Evolutionary conservation across 805 yeast genomes (phyloP).

Genomic region (Candida alai): DNA sequence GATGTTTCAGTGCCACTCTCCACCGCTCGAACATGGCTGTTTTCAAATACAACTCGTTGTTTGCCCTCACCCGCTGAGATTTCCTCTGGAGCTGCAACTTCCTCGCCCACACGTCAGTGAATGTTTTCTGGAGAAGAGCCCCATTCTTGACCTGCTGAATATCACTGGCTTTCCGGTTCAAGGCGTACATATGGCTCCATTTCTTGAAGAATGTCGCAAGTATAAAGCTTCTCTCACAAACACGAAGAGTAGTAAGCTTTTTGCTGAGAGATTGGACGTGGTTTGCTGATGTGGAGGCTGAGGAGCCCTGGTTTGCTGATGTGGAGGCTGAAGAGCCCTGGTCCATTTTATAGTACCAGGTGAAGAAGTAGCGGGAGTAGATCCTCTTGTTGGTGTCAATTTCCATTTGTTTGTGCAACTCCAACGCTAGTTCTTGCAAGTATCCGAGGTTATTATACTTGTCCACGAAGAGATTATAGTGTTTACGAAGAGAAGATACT

Average conservation of each 20-base stretch:
- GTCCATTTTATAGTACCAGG: slow-evolving; percentile 12
- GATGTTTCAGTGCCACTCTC: slow-evolving; percentile 10
- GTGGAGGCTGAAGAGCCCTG: neutral
- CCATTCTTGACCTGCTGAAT: slow-evolving; percentile 7
- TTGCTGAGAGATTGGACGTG: slow-evolving; percentile 3
- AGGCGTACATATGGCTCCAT: slow-evolving; percentile 13
- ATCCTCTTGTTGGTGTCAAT: neutral
- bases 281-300: neutral
- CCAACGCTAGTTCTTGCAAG: neutral
- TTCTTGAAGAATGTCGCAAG: slow-evolving; percentile 11
- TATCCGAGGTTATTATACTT: neutral
- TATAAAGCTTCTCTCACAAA: slow-evolving; percentile 14
- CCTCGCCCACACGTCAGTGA: slow-evolving; percentile 15
- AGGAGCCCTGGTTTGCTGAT: neutral
- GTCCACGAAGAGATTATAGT: neutral
- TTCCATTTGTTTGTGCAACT: neutral
- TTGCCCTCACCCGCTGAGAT: slow-evolving; percentile 8
- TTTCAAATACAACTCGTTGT: slow-evolving; percentile 7
- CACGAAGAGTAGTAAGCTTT: slow-evolving; percentile 12
- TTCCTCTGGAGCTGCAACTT: slow-evolving; percentile 8
- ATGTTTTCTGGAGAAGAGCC: slow-evolving; percentile 8
- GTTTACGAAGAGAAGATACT: too few species aligned
- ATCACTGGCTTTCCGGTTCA: slow-evolving; percentile 4
- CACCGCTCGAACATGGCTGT: slow-evolving; percentile 10
- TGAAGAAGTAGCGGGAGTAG: slow-evolving; percentile 1